A percentile compares a stretch with the other conserved stretches of the same genome.
Evolutionary conservation across 306 rosid species (phyloP).

Genomic region (Fagus crenata): DNA sequence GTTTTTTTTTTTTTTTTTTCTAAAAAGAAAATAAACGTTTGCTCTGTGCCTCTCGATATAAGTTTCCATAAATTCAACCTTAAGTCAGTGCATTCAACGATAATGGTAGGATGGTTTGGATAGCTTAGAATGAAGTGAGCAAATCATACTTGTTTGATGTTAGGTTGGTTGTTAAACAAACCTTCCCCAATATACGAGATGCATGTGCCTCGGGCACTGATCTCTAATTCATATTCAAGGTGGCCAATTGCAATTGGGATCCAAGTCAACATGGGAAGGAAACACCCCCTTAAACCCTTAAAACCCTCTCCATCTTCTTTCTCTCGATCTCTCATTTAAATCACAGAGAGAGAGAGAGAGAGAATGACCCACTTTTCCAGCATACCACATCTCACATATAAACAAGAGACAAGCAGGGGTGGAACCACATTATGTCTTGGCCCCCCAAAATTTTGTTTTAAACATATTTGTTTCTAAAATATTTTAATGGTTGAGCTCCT

Average conservation of each 20-base stretch:
- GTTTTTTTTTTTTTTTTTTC: neutral
- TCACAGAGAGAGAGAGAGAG: no score
- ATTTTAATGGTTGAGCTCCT: no score
- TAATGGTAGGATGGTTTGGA: neutral
- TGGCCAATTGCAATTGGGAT: neutral
- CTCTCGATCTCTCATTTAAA: no score
- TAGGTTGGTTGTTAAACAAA: conserved; percentile 32
- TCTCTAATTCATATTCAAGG: neutral
- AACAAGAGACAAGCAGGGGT: no score
- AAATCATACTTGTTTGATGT: neutral
- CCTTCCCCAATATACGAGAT: conserved; percentile 6
- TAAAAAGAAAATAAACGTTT: neutral
- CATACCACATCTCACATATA: no score
- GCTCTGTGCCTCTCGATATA: neutral
- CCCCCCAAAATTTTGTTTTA: no score
- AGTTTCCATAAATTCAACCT: conserved; percentile 1
- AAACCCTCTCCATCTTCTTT: no score
- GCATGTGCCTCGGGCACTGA: conserved; percentile 16
- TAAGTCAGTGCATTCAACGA: neutral
- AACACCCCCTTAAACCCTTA: no score
- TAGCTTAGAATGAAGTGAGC: neutral
- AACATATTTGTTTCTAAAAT: no score
- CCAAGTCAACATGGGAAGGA: neutral
- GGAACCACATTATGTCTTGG: no score
- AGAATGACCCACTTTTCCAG: no score